phyloP scores from a whole-genome alignment of 108 stramenopile species.

The Fragilaria radians region DNA sequence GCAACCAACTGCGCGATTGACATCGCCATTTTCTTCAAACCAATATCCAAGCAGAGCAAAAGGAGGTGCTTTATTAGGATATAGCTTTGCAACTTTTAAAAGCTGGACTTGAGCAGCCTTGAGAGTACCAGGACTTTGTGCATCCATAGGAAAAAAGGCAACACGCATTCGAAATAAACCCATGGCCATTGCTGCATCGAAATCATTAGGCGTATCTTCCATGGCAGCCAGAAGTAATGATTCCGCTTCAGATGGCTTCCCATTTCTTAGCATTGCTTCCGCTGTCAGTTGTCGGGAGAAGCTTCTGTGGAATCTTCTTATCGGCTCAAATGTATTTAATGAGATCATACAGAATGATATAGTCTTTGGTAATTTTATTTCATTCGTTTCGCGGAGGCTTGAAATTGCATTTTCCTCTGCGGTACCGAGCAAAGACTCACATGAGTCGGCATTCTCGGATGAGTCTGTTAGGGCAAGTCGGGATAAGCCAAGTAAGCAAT shows the following conservation, averaged over 20 bases:
- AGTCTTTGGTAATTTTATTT: background rate
- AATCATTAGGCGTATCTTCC: constrained; percentile 38
- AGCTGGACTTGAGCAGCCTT: constrained; percentile 41
- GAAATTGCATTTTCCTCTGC: background rate
- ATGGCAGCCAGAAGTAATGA: constrained; percentile 50
- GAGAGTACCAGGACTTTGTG: background rate
- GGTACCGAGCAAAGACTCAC: background rate
- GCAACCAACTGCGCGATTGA: constrained; percentile 50
- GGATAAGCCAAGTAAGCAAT: constrained; percentile 22
- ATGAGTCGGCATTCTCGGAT: background rate
- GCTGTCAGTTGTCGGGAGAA: constrained; percentile 52
- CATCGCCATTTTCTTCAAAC: constrained; percentile 49
- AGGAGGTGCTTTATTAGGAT: constrained; percentile 41
- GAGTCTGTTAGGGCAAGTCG: background rate
- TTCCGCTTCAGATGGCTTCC: constrained; percentile 35
- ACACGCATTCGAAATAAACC: constrained; percentile 53
- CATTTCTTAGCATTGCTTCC: constrained; percentile 40
- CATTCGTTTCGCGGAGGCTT: constrained; percentile 1
- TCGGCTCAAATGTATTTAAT: background rate
- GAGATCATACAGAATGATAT: constrained; percentile 10
- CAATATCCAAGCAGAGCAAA: constrained; percentile 68
- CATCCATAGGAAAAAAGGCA: constrained; percentile 12
- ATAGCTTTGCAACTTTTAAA: constrained; percentile 63
- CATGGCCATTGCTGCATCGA: constrained; percentile 45
- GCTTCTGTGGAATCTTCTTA: constrained; percentile 32